Conservation (phyloP, 2,329 filamentous ascomycete species). For the Pseudopyrenochaeta lycopersici region DNA sequence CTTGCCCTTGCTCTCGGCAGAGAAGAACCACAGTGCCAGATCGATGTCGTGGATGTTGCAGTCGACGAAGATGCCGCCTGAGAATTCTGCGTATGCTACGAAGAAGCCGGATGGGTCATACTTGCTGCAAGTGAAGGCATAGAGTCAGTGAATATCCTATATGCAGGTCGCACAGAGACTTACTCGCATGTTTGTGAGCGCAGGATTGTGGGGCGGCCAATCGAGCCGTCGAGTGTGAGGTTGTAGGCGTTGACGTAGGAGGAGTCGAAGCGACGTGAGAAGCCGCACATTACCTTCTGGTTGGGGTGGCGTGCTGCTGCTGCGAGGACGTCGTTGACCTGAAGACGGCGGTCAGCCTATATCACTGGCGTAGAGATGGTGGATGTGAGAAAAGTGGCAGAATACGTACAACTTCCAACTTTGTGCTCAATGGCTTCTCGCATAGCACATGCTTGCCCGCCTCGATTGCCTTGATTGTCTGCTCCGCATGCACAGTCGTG, state of each 20-base stretch:
- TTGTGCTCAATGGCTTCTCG: slow-evolving; percentile 69
- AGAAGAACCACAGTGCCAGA: slow-evolving; percentile 70
- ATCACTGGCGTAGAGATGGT: neutral
- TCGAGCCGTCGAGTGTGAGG: slow-evolving; percentile 62
- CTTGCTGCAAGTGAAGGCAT: neutral
- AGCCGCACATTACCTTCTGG: slow-evolving; percentile 73
- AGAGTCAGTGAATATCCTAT: neutral
- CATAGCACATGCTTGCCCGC: slow-evolving; percentile 65
- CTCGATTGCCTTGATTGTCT: slow-evolving; percentile 66
- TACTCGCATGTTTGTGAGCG: slow-evolving; percentile 71
- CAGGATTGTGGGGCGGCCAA: slow-evolving; percentile 68
- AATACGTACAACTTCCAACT: slow-evolving; percentile 64
- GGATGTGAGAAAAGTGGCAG: neutral
- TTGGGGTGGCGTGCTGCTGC: slow-evolving; percentile 64
- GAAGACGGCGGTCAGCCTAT: neutral
- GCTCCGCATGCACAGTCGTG: slow-evolving; percentile 65
- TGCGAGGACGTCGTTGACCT: slow-evolving; percentile 69
- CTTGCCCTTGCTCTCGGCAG: slow-evolving; percentile 23
- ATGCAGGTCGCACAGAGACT: too few relatives aligned
- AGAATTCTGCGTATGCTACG: slow-evolving; percentile 71
- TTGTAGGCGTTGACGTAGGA: slow-evolving; percentile 69
- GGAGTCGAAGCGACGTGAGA: slow-evolving; percentile 72
- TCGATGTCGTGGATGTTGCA: slow-evolving; percentile 77
- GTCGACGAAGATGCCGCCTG: slow-evolving; percentile 75
- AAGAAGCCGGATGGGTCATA: slow-evolving; percentile 73